Base-by-base conservation (phyloP, 2,329 filamentous ascomycete species). In the Botrytis elliptica region DNA sequence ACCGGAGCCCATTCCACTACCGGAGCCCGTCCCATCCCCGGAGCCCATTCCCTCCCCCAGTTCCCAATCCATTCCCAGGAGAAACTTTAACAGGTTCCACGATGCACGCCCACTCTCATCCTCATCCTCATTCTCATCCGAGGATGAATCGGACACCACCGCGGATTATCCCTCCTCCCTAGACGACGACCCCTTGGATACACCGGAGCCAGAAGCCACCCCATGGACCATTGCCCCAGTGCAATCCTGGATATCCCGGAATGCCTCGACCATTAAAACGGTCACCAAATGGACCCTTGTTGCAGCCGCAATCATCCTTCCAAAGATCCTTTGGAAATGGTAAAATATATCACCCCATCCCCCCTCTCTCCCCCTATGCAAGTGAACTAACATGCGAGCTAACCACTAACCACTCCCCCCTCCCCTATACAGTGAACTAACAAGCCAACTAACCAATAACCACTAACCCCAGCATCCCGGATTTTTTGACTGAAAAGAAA, bases 311-410 rank as follows among this genome's bases (percentile, higher is more conserved):
- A 57, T 68, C 5, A 68, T 42, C 38, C 10, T 57, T 68, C 66
- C 66, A 57, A 68, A 68, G 25, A 29, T 68, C 10, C n/a, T 68
- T 55, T 68, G 49, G 66, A 57, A 68, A 42, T 57, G 66, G 66
- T 68, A 57, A n/a, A 68, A 25, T 8, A 9, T 4, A 22, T 29
- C 29, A 36, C 29, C 38, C 25, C 18, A 9, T 22, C 44, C 25
- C 40, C 16, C 7, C 36, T 4, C 22, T 20, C 3, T 1, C 25
- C 25, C 38, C 60, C 25, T 16, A 55, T 67, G 33, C 46, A 40
- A n/a, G 36, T 42, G 25, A 68, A 57, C 42, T 33, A 65, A 63
- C 60, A n/a, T 14, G 25, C 5, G 12, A 55, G 22, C 42, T 49
- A 36, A 65, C 29, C 29, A 65, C 42, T 46, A 65, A 33, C 63